Conservation (phyloP, 2,329 filamentous ascomycete species). For the Cercospora sojina region DNA sequence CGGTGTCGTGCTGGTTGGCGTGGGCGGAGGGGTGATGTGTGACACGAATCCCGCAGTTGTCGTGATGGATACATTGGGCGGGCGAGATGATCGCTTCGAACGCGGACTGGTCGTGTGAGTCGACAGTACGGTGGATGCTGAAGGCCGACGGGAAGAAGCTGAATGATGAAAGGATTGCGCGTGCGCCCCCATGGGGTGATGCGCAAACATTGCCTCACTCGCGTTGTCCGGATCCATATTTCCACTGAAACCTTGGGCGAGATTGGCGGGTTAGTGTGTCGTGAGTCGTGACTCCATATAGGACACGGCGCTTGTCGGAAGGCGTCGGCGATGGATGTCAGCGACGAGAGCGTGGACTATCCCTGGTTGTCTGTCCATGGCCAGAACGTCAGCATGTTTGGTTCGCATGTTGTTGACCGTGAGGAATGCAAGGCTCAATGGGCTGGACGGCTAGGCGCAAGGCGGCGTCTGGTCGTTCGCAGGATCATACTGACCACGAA, state of each 20-base stretch:
- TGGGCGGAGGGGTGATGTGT: constrained; percentile 25
- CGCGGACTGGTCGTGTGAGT: constrained; percentile 4
- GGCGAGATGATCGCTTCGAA: constrained; percentile 13
- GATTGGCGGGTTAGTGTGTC: background rate
- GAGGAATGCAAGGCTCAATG: constrained; percentile 24
- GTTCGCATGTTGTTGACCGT: constrained; percentile 10
- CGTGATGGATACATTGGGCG: constrained; percentile 7
- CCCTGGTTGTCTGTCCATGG: constrained; percentile 9
- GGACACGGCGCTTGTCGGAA: constrained; percentile 2
- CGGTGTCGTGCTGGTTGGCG: constrained; percentile 22
- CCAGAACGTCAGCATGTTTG: constrained; percentile 17
- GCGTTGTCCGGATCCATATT: background rate
- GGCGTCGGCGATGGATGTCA: background rate
- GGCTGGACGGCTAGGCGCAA: constrained; percentile 4
- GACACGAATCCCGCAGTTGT: constrained; percentile 26
- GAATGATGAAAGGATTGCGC: constrained; percentile 5
- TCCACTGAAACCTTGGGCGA: background rate
- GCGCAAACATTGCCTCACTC: background rate
- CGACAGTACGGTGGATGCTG: constrained; percentile 12
- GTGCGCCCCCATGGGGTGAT: constrained; percentile 16
- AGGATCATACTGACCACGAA: constrained; percentile 2
- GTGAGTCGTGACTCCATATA: constrained; percentile 8
- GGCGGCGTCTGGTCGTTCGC: background rate
- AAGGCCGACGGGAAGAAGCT: constrained; percentile 9
- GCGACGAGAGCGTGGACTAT: background rate